Evolutionary conservation across 108 stramenopile species (phyloP), one percentile per base, ranked within the genome.

Genomic region (Discostella stelligeroides): DNA sequence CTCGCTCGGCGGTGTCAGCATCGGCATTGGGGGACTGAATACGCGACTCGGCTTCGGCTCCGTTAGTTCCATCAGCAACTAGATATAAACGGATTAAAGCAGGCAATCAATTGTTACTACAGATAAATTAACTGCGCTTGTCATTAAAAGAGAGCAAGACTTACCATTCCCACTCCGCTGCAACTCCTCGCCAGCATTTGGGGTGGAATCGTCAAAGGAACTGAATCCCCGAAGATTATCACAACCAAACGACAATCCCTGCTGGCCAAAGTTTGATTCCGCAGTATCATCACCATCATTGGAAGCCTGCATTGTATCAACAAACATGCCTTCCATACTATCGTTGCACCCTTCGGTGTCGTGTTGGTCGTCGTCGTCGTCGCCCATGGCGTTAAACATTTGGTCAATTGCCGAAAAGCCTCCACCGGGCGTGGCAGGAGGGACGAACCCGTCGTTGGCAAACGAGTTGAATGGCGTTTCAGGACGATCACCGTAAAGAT

Each of bases 21-120:
- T 14, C 21, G 0, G 25, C 40, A 21, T 2, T 28, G 15, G 39
- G 54, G 13, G 66, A 50, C 13, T 54, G 48, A 23, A 40, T 51
- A 56, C 53, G 23, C 30, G 37, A 47, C 54, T 67, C 39, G n/a
- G 66, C 23, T n/a, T 53, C 48, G 14, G 65, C 39, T 39, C 24
- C 65, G 24, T 23, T 56, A 7, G 53, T 28, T 28, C 2, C 40
- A 45, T 37, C 43, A 53, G 39, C 50, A 25, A 7, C 41, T 40
- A 17, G 41, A 56, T 12, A 42, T 18, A 34, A 17, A 58, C 0
- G 34, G 7, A 40, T n/a, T 15, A 39, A 4, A 58, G 28, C 0
- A 3, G 34, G 6, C 34, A 34, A 34, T 37, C n/a, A 13, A 37
- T 27, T 56, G 13, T 45, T 45, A 2, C 15, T n/a, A 27, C n/a